Percentiles rank a stretch among this genome's conserved stretches.
Conservation (phyloP, 2,329 filamentous ascomycete species). For the Phoma sp. region DNA sequence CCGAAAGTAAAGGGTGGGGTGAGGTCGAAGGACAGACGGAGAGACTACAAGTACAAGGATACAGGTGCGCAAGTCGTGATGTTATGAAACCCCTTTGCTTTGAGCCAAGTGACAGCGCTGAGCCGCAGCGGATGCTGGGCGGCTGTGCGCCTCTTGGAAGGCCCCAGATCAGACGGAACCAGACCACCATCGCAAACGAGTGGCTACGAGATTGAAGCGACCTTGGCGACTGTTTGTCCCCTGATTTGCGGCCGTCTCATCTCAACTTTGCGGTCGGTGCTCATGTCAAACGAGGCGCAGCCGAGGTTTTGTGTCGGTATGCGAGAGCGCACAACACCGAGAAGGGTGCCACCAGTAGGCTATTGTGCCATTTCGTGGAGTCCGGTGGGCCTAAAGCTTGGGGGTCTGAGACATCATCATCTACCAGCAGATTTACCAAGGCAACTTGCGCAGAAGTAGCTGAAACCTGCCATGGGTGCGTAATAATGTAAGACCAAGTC, state of each 20-base stretch:
- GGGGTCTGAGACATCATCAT: slow-evolving; percentile 1
- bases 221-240: slow-evolving; percentile 7
- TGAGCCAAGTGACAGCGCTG: slow-evolving; percentile 26
- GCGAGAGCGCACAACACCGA: background rate
- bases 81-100: slow-evolving; percentile 27
- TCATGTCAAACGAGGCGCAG: slow-evolving; percentile 7
- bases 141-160: slow-evolving; percentile 28
- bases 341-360: background rate
- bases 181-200: slow-evolving; percentile 11
- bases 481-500: slow-evolving; percentile 26
- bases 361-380: background rate
- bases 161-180: slow-evolving; percentile 6
- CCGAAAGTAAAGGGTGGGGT: background rate
- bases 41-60: background rate
- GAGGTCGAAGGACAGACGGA: slow-evolving; percentile 2
- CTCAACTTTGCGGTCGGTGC: slow-evolving; percentile 13
- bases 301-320: background rate
- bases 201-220: slow-evolving; percentile 4
- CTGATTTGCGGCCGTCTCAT: slow-evolving; percentile 17
- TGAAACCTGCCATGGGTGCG: slow-evolving; percentile 9
- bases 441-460: background rate
- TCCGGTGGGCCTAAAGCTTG: background rate
- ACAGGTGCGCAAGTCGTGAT: slow-evolving; percentile 18
- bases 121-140: slow-evolving; percentile 26
- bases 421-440: background rate